A percentile compares a stretch with the other conserved stretches of the same genome.
These are phyloP conservation scores for Erodium trifolium DNA, from an alignment of 441 rosid species.

Conservation along the genomic window DNA sequence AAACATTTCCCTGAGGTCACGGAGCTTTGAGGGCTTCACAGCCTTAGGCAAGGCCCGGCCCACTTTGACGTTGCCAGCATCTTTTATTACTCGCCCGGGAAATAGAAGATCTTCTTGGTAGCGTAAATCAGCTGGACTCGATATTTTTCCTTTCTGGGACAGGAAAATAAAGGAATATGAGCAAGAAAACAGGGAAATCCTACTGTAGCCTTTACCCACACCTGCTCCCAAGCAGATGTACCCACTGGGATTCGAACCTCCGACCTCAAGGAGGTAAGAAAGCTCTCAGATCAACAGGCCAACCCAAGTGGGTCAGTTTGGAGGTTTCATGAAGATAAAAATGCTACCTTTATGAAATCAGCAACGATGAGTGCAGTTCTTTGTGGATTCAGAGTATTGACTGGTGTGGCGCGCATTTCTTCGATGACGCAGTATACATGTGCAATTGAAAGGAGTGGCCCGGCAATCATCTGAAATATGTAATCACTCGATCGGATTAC, in stretches of 20 bases:
- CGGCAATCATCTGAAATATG: constrained; percentile 65
- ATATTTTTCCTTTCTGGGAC: constrained; percentile 60
- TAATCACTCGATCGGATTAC: neutral
- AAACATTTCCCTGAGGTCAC: constrained; percentile 46
- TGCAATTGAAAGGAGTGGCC: constrained; percentile 60
- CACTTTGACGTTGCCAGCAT: constrained; percentile 79
- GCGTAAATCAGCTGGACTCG: constrained; percentile 82
- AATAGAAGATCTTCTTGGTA: constrained; percentile 66
- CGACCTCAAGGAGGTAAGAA: no score
- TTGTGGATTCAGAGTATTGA: constrained; percentile 85
- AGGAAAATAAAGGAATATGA: neutral
- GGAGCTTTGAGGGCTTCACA: constrained; percentile 57
- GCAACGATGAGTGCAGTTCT: constrained; percentile 84
- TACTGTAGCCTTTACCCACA: no score
- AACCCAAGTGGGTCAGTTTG: no score
- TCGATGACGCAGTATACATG: constrained; percentile 64
- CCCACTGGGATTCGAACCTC: no score
- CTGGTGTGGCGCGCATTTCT: constrained; percentile 83
- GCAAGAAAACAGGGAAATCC: no score
- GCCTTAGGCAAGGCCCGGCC: constrained; percentile 62
- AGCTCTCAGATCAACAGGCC: no score
- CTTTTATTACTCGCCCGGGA: constrained; percentile 71
- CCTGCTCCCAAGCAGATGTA: no score
- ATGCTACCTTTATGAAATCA: constrained; percentile 63
- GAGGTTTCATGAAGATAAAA: neutral